phyloP scores from a whole-genome alignment of 768 basidiomycete genomes.

The Pholiota microspora region DNA sequence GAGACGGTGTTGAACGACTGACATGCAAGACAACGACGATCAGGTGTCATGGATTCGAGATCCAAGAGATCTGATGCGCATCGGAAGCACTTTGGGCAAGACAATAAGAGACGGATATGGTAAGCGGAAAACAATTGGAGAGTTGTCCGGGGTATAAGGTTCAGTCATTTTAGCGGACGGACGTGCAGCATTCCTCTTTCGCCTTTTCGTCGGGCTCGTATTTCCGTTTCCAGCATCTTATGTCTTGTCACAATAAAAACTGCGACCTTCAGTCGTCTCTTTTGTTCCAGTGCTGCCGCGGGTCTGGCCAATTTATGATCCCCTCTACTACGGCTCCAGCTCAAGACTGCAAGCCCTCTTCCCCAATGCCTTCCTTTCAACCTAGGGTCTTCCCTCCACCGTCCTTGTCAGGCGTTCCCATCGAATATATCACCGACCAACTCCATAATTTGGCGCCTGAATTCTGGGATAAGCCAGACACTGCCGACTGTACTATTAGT shows the following conservation, averaged over 20 bases:
- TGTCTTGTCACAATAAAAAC: conserved; percentile 24
- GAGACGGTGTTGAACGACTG: neutral
- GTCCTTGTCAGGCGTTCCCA: conserved; percentile 59
- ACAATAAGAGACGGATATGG: conserved; percentile 40
- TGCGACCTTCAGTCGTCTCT: conserved; percentile 21
- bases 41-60: neutral
- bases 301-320: conserved; percentile 37
- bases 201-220: conserved; percentile 22
- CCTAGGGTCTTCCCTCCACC: conserved; percentile 65
- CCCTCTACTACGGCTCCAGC: conserved; percentile 22
- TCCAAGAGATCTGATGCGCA: neutral
- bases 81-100: conserved; percentile 22
- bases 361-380: conserved; percentile 40
- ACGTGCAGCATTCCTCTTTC: conserved; percentile 5
- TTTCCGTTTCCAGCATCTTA: conserved; percentile 30
- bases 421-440: conserved; percentile 71
- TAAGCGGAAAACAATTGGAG: conserved; percentile 38
- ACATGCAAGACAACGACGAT: neutral
- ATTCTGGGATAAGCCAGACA: conserved; percentile 76
- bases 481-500: conserved; percentile 80
- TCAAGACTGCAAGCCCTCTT: conserved; percentile 21
- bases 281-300: conserved; percentile 35
- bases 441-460: conserved; percentile 62
- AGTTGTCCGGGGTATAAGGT: conserved; percentile 18
- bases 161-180: conserved; percentile 8